Conservation (phyloP, 2,329 filamentous ascomycete genomes). For the Dothideomycetidae sp. region DNA sequence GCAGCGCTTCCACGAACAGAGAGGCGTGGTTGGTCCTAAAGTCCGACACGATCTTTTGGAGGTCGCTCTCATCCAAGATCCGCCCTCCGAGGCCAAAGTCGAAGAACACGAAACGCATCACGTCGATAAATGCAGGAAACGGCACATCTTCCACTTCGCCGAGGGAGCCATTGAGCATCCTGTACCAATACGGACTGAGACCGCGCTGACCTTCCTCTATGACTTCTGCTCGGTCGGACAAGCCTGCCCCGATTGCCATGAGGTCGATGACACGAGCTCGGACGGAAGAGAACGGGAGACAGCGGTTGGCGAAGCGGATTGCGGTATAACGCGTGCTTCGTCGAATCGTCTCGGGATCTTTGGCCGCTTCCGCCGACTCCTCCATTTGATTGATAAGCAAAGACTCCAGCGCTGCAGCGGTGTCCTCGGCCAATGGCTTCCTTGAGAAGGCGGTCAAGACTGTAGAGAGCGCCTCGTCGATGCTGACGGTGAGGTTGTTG, state of each 20-base stretch:
- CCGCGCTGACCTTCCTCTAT: slow-evolving; percentile 82
- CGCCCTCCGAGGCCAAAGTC: slow-evolving; percentile 1
- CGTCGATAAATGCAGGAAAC: slow-evolving; percentile 31
- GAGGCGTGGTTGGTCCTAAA: slow-evolving; percentile 18
- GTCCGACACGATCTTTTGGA: slow-evolving; percentile 1
- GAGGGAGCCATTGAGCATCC: slow-evolving; percentile 40
- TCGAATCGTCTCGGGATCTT: slow-evolving; percentile 13
- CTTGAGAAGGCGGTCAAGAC: slow-evolving; percentile 46
- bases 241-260: slow-evolving; percentile 55
- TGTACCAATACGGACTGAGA: slow-evolving; percentile 63
- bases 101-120: slow-evolving; percentile 21
- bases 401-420: slow-evolving; percentile 32
- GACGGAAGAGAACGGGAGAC: slow-evolving; percentile 64
- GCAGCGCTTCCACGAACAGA: slow-evolving; percentile 54
- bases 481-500: slow-evolving; percentile 64
- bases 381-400: slow-evolving; percentile 50
- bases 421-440: slow-evolving; percentile 28
- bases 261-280: slow-evolving; percentile 79
- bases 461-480: slow-evolving; percentile 76
- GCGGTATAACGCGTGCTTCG: slow-evolving; percentile 68
- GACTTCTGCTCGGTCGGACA: slow-evolving; percentile 63
- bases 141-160: slow-evolving; percentile 15
- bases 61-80: slow-evolving; percentile 1
- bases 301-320: slow-evolving; percentile 81
- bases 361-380: slow-evolving; percentile 20